Percentiles rank a stretch among this genome's conserved stretches.
These are phyloP conservation scores for Arachnomyces sp. DNA, from an alignment of 2,329 filamentous ascomycete species.

Conservation along the genomic window DNA sequence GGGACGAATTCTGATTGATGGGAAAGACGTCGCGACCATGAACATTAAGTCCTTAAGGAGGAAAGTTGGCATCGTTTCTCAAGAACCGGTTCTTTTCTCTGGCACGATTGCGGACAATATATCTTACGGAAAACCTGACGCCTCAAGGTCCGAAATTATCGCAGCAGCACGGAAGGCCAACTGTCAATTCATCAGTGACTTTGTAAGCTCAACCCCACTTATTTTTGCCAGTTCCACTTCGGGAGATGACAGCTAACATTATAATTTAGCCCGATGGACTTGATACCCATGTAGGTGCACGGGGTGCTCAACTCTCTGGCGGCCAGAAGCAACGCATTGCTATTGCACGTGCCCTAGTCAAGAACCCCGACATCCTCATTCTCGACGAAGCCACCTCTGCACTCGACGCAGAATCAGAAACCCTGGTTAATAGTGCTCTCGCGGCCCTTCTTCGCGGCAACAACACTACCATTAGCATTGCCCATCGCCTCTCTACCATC, in stretches of 20 bases:
- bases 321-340: conserved; percentile 98
- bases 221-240: not conserved
- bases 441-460: conserved; percentile 71
- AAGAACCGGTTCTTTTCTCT: conserved; percentile 91
- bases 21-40: conserved; percentile 72
- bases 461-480: conserved; percentile 96
- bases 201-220: conserved; percentile 50
- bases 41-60: conserved; percentile 89
- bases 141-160: conserved; percentile 72
- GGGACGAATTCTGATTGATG: conserved; percentile 75
- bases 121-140: conserved; percentile 75
- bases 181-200: conserved; percentile 92
- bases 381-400: conserved; percentile 95
- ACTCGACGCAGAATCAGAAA: conserved; percentile 92
- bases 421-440: conserved; percentile 86
- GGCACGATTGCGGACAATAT: conserved; percentile 75
- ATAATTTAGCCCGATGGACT: conserved; percentile 67
- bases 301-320: conserved; percentile 87
- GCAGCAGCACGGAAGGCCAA: conserved; percentile 85
- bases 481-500: conserved; percentile 90
- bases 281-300: conserved; percentile 85
- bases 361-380: conserved; percentile 93
- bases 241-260: conserved; percentile 6
- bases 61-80: conserved; percentile 89
- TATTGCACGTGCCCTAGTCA: conserved; percentile 88